These are phyloP conservation scores for Epichloe coenophiala DNA, from an alignment of 2,329 filamentous ascomycete species.

Conservation along the genomic window DNA sequence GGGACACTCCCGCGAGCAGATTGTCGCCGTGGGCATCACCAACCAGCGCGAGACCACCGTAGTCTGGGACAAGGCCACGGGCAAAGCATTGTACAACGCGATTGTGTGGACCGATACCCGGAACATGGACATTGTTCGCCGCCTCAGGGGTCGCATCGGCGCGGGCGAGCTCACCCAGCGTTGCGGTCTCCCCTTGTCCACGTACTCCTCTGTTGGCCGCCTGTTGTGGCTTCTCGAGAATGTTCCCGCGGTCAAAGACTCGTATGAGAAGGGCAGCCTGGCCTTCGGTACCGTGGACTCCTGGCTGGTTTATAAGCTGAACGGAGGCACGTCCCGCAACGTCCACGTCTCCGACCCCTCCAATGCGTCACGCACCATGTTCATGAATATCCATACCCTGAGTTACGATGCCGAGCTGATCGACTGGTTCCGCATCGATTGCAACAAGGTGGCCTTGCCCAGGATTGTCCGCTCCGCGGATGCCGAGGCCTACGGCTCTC, in stretches of 20 bases:
- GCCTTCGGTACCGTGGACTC: constrained; percentile 72
- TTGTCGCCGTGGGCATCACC: constrained; percentile 66
- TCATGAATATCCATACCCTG: constrained; percentile 67
- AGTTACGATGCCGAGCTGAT: constrained; percentile 62
- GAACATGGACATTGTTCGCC: constrained; percentile 55
- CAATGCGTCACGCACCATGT: constrained; percentile 79
- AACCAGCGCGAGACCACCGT: constrained; percentile 76
- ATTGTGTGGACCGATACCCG: constrained; percentile 82
- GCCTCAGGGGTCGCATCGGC: constrained; percentile 53
- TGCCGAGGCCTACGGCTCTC: constrained; percentile 50
- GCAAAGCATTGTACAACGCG: constrained; percentile 65
- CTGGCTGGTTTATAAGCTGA: constrained; percentile 70
- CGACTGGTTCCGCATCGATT: constrained; percentile 62
- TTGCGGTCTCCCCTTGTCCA: constrained; percentile 68
- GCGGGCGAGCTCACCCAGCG: constrained; percentile 52
- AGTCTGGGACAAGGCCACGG: constrained; percentile 66
- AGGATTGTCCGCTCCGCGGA: constrained; percentile 66
- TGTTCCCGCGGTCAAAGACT: constrained; percentile 49
- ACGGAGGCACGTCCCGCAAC: constrained; percentile 52
- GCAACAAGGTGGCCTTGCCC: constrained; percentile 56
- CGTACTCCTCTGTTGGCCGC: constrained; percentile 69
- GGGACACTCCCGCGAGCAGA: constrained; percentile 53
- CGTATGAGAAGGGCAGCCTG: constrained; percentile 57
- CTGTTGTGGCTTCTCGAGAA: constrained; percentile 66
- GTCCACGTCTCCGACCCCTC: constrained; percentile 65